Conservation (phyloP, 176 grass and related monocot species). For the Carex pumila region DNA sequence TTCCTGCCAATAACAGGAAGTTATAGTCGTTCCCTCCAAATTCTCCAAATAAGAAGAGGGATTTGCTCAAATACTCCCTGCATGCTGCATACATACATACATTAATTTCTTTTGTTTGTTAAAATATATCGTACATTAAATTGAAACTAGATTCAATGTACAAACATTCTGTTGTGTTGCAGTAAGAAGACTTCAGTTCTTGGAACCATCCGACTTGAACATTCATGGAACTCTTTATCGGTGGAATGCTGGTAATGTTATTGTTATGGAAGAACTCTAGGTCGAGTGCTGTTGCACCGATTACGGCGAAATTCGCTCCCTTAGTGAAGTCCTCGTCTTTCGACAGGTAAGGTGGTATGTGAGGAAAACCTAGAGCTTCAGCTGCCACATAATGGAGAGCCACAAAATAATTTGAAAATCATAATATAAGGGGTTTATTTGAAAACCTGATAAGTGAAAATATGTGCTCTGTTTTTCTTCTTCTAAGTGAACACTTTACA, state of each 20-base stretch:
- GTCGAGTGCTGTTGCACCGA: conserved; percentile 62
- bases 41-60: conserved; percentile 80
- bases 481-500: background rate
- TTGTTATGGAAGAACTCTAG: conserved; percentile 55
- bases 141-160: background rate
- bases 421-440: background rate
- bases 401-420: too few relatives aligned
- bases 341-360: conserved; percentile 48
- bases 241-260: conserved; percentile 53
- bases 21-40: conserved; percentile 92
- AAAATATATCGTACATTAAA: too few relatives aligned
- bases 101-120: background rate
- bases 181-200: conserved; percentile 43
- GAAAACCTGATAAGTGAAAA: background rate
- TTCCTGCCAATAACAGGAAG: conserved; percentile 50
- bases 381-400: conserved; percentile 20
- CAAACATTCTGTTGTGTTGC: conserved; percentile 35
- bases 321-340: conserved; percentile 60
- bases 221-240: conserved; percentile 57
- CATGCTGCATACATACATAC: conserved; percentile 24
- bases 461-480: background rate
- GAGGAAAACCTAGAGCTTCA: conserved; percentile 50
- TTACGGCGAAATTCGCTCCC: conserved; percentile 84
- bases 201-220: conserved; percentile 73
- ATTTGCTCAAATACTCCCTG: conserved; percentile 37